Evolutionary conservation across 2,329 filamentous ascomycete species (phyloP).

Genomic region (Lasiodiplodia theobromae): DNA sequence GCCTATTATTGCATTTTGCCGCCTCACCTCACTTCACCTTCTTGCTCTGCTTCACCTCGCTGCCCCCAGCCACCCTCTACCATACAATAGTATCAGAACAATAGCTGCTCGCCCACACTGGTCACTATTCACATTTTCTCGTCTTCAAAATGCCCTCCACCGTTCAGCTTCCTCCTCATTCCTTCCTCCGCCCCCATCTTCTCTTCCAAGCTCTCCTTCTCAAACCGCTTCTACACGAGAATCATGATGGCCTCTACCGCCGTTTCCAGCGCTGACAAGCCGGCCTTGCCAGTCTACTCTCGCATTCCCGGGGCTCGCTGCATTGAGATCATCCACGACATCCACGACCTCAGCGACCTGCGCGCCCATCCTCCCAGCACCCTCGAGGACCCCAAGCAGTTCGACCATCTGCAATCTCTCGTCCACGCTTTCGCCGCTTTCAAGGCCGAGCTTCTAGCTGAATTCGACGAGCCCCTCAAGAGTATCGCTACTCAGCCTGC

Average conservation of each 20-base stretch:
- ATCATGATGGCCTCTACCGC: neutral
- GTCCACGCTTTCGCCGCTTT: slow-evolving; percentile 30
- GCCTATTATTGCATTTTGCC: neutral
- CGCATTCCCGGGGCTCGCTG: neutral
- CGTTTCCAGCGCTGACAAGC: neutral
- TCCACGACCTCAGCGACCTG: slow-evolving; percentile 17
- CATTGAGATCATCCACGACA: slow-evolving; percentile 1
- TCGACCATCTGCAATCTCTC: slow-evolving; percentile 31
- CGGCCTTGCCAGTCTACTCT: neutral
- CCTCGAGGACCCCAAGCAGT: slow-evolving; percentile 15
- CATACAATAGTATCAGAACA: neutral
- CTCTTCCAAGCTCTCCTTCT: slow-evolving; percentile 1
- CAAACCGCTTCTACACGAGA: neutral
- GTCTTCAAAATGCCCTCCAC: neutral
- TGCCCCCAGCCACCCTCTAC: neutral
- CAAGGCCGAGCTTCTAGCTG: slow-evolving; percentile 11
- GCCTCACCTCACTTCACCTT: slow-evolving; percentile 1
- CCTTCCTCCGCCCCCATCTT: neutral
- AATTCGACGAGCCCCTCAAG: slow-evolving; percentile 24
- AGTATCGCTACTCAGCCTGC: neutral
- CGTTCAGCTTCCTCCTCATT: neutral
- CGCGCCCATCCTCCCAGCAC: slow-evolving; percentile 5
- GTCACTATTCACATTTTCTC: neutral
- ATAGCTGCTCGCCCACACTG: neutral
- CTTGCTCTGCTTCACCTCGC: too few species aligned